Base-by-base conservation (phyloP, 129 eudicot genomes). In the Ambrosia trifida region DNA sequence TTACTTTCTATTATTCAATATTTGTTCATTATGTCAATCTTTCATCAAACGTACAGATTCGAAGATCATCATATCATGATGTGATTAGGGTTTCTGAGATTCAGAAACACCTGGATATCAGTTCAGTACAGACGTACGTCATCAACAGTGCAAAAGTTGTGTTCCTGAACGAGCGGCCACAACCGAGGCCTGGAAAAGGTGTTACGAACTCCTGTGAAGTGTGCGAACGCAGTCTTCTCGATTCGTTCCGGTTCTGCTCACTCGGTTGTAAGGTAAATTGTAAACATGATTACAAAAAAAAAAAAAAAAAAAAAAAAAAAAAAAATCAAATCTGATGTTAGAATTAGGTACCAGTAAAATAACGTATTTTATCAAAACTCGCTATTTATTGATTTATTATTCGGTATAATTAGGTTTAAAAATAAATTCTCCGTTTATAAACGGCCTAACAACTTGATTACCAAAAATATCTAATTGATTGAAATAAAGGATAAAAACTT, bases 61-160 rank as follows among this genome's bases (percentile, higher is more conserved):
- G 98, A 68, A 78, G 98, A 59, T 94, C 98, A 2, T 89, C 96
- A 11, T 94, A 94, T 84, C 98, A 94, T 72, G 98, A 94, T 84
- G 98, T 94, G 61, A 90, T 94, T 19, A 83, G 96, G 72, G 97
- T 89, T 2, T 62, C 81, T 5, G 98, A 94, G 76, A 89, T 94
- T 66, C 97, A 94, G 49, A 94, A 87, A 79, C 85, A 81, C 59
- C n/a, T 94, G 50, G 98, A 94, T 81, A 90, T 89, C 28, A 77
- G 74, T 67, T 83, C 88, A 4, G 90, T 93, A 16, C 98, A 93
- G 78, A 89, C 98, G n/a, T 93, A 93, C 76, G 75, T 93, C 33
- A 93, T 93, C 79, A 92, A 92, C 86, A 89, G 98, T 46, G 95
- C 98, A 0, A 92, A 89, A 62, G 92, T 93, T 49, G 98, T 93